These are phyloP conservation scores for Prosopis cineraria DNA, from an alignment of 306 rosid genomes.

Conservation along the genomic window DNA sequence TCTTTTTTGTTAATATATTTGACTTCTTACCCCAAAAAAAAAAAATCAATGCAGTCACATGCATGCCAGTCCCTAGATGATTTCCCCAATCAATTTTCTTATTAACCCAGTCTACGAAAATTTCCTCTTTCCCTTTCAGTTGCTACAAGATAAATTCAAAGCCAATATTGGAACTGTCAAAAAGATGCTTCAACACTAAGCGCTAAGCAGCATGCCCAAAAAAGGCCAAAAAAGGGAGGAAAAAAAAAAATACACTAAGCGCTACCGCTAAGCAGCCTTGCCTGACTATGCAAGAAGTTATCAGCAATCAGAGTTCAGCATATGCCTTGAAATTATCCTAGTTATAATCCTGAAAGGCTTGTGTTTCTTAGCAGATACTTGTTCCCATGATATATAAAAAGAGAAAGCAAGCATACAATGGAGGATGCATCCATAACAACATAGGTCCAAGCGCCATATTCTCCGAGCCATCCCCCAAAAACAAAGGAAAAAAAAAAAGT, in stretches of 20 bases:
- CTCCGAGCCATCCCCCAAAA: background rate
- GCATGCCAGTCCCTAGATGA: background rate
- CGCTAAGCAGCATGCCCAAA: background rate
- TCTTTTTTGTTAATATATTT: too few relatives aligned
- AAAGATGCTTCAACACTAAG: background rate
- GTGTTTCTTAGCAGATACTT: background rate
- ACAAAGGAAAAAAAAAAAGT: background rate
- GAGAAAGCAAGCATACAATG: background rate
- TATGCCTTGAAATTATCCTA: background rate
- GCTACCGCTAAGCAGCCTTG: background rate
- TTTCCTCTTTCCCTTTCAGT: background rate
- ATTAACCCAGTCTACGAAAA: background rate
- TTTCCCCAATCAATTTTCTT: background rate
- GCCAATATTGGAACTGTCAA: background rate
- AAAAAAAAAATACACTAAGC: background rate
- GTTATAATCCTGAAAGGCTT: background rate
- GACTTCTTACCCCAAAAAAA: too few relatives aligned
- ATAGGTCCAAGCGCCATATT: background rate
- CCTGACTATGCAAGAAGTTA: background rate
- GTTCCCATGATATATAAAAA: background rate
- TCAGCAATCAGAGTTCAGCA: background rate
- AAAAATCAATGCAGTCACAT: background rate
- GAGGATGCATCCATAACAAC: background rate
- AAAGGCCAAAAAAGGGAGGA: too few relatives aligned
- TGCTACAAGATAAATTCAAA: background rate